Conservation (phyloP, 2,329 filamentous ascomycete genomes). For the Botrytis galanthina region DNA sequence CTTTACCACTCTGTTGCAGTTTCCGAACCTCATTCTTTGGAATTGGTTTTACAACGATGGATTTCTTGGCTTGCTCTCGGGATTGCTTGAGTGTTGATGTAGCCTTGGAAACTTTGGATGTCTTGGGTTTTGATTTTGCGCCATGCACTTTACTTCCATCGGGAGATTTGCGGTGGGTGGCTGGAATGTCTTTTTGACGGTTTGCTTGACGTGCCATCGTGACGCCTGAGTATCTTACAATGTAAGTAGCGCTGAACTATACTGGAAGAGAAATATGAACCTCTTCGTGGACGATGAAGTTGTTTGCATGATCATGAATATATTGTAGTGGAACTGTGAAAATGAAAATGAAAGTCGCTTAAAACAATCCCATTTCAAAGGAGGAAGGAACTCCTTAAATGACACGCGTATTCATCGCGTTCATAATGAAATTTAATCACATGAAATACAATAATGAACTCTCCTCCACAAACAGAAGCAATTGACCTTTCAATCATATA, state of each 20-base stretch:
- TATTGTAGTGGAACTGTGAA: neutral
- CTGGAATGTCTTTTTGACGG: neutral
- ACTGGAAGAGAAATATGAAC: neutral
- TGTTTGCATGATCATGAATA: fast-evolving
- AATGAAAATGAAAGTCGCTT: neutral
- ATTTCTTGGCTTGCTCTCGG: slow-evolving; percentile 1
- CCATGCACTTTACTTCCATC: neutral
- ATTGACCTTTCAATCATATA: fast-evolving
- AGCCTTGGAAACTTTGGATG: neutral
- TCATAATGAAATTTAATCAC: neutral
- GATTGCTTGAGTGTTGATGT: neutral
- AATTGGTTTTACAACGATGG: slow-evolving; percentile 6
- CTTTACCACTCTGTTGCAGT: neutral
- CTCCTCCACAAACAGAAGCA: neutral
- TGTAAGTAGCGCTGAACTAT: neutral
- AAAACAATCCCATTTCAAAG: neutral
- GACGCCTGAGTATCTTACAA: neutral
- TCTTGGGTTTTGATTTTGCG: neutral
- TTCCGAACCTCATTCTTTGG: slow-evolving; percentile 2
- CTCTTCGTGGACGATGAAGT: neutral
- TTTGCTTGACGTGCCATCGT: slow-evolving; percentile 4
- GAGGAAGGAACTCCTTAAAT: neutral
- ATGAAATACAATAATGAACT: no score
- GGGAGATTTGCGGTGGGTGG: neutral
- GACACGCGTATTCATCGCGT: neutral